Base-by-base conservation (phyloP, 2,329 filamentous ascomycete genomes). In the Gaeumannomyces tritici region DNA sequence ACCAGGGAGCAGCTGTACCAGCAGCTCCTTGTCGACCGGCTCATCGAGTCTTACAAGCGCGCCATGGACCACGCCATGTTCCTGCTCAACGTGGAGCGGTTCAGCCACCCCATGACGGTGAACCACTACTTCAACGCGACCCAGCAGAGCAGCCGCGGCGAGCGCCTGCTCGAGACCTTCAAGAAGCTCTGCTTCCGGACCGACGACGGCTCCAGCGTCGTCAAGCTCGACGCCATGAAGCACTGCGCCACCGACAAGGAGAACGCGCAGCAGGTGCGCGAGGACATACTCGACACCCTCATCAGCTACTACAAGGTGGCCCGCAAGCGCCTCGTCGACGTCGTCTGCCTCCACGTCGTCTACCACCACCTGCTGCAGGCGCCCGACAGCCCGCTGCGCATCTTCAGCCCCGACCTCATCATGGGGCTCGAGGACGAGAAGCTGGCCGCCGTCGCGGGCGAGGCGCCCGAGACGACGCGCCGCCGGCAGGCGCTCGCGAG, bases 221-320 rank as follows among this genome's bases (percentile, higher is more conserved):
- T 18, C 1, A 21, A 26, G 27, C 21, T 66, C 7, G 11, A 35
- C 13, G 13, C 13, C 4, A 35, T 35, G 33, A 35, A 35, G 33
- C 13, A 15, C 33, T 35, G 33, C 13, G 26, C 54, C 2, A 26
- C n/a, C 3, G 62, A 66, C 62, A 69, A 65, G 59, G 57, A 54
- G 21, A 70, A 69, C 58, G 61, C 54, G 1, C 62, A 69, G 21
- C 65, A 68, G 15, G 58, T 64, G 1, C 65, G 64, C 58, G 74
- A 81, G 42, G 78, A 85, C 12, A 80, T 89, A 5, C 83, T 88
- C 62, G 81, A 89, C 63, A 80, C 83, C 1, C 74, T 90, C 0
- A 70, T 76, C 31, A 77, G 80, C 1, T 90, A 87, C 70, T 89
- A 90, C 73, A 78, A 83, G 29, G 80, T 88, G 1, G 77, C 85